Percentiles rank a stretch among this genome's conserved stretches.
Evolutionary conservation across 1,284 basidiomycete genomes (phyloP).

Genomic region (Irpex sp.): DNA sequence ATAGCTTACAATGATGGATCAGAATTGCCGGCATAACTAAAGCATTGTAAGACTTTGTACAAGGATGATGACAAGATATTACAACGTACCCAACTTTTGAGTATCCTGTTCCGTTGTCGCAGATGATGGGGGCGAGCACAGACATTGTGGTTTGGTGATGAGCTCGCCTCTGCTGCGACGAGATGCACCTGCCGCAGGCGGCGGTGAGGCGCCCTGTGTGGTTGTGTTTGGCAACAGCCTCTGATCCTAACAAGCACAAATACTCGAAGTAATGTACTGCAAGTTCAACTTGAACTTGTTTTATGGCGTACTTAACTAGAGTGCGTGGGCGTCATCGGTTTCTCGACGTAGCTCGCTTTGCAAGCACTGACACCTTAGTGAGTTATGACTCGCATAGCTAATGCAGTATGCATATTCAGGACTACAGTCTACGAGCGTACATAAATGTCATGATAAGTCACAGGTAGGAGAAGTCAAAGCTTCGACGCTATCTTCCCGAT

Average conservation of each 20-base stretch:
- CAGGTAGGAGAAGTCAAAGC: slow-evolving; percentile 9
- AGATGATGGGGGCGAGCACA: slow-evolving; percentile 85
- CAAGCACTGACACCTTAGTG: not conserved
- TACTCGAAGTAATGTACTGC: not conserved
- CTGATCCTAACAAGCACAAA: slow-evolving; percentile 17
- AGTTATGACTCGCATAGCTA: too few species aligned
- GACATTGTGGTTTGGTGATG: slow-evolving; percentile 51
- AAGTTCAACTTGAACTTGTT: not conserved
- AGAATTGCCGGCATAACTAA: slow-evolving; percentile 96
- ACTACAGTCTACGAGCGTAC: too few species aligned
- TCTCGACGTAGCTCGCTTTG: not conserved
- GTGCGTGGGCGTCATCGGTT: not conserved
- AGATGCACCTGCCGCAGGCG: not conserved
- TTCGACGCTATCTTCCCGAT: slow-evolving; percentile 19
- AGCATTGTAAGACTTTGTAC: not conserved
- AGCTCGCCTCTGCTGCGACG: not conserved
- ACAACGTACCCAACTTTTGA: slow-evolving; percentile 90
- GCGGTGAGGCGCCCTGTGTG: slow-evolving; percentile 7
- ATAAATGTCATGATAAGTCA: too few species aligned
- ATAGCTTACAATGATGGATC: slow-evolving; percentile 90
- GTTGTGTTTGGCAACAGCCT: slow-evolving; percentile 13
- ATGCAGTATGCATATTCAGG: too few species aligned
- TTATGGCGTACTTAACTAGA: not conserved
- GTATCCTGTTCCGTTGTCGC: slow-evolving; percentile 97
- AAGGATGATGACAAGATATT: not conserved